These are phyloP conservation scores for Lactifluus subvellereus DNA, from an alignment of 768 basidiomycete genomes.

Conservation along the genomic window DNA sequence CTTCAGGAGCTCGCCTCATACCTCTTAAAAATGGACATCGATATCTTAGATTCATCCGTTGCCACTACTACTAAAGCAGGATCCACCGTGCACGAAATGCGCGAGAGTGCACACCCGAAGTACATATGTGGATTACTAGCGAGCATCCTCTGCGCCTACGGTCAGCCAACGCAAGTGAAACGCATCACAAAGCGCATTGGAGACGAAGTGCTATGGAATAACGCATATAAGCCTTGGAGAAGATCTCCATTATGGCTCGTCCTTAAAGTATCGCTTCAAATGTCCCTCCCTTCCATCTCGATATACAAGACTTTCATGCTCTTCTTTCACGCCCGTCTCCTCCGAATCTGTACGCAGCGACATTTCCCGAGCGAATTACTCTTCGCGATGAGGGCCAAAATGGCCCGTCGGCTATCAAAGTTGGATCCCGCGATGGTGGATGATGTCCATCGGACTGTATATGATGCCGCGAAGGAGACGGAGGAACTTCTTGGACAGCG, in stretches of 20 bases:
- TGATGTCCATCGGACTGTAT: neutral
- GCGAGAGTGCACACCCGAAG: slow-evolving; percentile 39
- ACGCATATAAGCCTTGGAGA: neutral
- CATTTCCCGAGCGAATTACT: slow-evolving; percentile 3
- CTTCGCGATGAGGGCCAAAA: neutral
- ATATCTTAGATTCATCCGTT: slow-evolving; percentile 32
- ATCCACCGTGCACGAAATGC: slow-evolving; percentile 28
- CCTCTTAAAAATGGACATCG: slow-evolving; percentile 34
- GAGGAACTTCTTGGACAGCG: neutral
- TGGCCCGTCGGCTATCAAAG: neutral
- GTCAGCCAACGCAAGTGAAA: neutral
- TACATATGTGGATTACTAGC: slow-evolving; percentile 46
- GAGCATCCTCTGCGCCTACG: slow-evolving; percentile 32
- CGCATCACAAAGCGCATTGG: neutral
- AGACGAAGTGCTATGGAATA: neutral
- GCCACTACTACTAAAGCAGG: slow-evolving; percentile 34
- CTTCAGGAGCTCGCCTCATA: slow-evolving; percentile 35
- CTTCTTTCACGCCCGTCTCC: neutral
- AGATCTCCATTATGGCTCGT: neutral
- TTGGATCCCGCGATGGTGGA: neutral
- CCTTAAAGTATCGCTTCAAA: neutral
- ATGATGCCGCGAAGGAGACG: neutral
- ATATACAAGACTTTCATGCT: slow-evolving; percentile 3
- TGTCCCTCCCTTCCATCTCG: neutral
- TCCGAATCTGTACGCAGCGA: neutral